phyloP scores from a whole-genome alignment of 768 basidiomycete genomes.

The Podaxis sp. region DNA sequence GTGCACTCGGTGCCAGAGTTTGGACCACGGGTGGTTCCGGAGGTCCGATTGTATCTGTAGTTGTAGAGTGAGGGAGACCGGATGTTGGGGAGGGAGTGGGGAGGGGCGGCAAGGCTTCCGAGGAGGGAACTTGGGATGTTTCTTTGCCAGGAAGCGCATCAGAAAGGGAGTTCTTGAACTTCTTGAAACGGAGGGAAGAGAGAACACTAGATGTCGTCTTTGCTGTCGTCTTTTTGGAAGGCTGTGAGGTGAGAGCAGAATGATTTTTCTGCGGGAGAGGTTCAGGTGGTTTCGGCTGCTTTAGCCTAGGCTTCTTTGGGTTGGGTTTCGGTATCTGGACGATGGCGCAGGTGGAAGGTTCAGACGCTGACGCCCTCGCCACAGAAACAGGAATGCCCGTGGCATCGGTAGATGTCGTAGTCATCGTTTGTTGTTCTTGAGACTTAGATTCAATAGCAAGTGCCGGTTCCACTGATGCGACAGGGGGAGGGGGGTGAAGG shows the following conservation, averaged over 20 bases:
- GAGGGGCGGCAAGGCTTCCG: too few species aligned
- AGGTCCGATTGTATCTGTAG: not conserved
- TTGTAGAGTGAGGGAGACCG: not conserved
- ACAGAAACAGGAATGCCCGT: not conserved
- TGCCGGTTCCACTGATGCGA: not conserved
- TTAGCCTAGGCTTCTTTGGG: not conserved
- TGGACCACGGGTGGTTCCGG: not conserved
- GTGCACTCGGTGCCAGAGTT: not conserved
- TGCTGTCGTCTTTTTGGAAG: not conserved
- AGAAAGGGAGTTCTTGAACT: not conserved
- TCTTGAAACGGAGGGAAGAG: conserved; percentile 3
- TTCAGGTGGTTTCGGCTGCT: not conserved
- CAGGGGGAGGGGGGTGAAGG: not conserved
- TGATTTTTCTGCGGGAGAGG: not conserved
- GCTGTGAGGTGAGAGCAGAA: not conserved
- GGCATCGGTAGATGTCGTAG: not conserved
- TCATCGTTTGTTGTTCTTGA: not conserved
- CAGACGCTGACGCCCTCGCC: not conserved
- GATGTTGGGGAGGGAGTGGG: not conserved
- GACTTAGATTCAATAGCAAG: not conserved
- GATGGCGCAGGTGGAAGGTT: not conserved
- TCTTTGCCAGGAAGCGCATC: not conserved
- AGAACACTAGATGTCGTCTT: not conserved
- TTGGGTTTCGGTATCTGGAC: not conserved
- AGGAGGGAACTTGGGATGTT: not conserved